Evolutionary conservation across 1,284 basidiomycete genomes (phyloP), one percentile per base, ranked within the genome.

Genomic region (Cryptococcus neoformans): DNA sequence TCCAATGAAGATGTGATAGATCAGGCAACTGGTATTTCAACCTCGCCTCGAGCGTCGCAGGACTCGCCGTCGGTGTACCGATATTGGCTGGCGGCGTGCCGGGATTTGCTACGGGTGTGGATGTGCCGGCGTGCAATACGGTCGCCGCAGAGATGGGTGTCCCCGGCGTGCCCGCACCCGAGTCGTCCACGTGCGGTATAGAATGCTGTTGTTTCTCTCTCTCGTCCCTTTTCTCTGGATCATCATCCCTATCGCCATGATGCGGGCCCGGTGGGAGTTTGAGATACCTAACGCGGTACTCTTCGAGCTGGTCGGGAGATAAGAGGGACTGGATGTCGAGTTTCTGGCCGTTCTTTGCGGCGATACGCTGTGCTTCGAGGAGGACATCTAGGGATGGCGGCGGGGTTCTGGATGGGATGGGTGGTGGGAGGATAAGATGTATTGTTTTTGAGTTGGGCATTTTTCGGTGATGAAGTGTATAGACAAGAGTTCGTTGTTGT

Each of bases 301-400:
- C 59, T 9, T 60, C 62, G 44, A 63, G 41, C 51, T 70, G 67
- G n/a, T 51, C 50, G 1, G 62, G 63, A 2, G 55, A 44, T 37
- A 73, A 56, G 39, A 70, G 70, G 4, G 64, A 56, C 49, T 70
- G 67, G 28, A 73, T 65, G 61, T 73, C 70, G 49, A 73, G 66
- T n/a, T 54, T 54, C 36, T 68, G 61, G 2, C 70, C 69, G 8
- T 59, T 54, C 16, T 61, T 53, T 11, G 55, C 49, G 4, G 72
- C 72, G 28, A 72, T 57, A 35, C 68, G 59, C 56, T 69, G 65
- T 4, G 72, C 69, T 47, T 66, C 50, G 8, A 73, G 46, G 42
- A 73, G 52, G 1, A 73, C 72, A 21, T 69, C 65, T 34, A 73
- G n/a, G 37, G 60, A 39, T 39, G 11, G 58, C 34, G 34, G 57